Percentiles rank a stretch among this genome's conserved stretches.
These are phyloP conservation scores for Linderniella brevidens DNA, from an alignment of 257 asterid genomes.

Conservation along the genomic window DNA sequence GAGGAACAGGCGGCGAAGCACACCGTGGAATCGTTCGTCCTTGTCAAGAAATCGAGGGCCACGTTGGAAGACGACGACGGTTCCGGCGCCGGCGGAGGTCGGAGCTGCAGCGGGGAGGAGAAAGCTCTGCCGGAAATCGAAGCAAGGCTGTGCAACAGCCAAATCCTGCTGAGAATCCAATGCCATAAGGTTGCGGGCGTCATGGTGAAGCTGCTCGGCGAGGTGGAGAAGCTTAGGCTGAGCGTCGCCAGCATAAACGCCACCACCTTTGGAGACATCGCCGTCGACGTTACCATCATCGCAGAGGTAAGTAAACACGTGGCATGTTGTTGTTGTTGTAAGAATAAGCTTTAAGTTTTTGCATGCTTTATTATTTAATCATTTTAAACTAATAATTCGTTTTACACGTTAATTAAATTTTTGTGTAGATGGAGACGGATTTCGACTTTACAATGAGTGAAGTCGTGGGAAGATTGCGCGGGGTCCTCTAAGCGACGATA, in stretches of 20 bases:
- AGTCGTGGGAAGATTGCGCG: not conserved
- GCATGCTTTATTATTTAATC: not conserved
- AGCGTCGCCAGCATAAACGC: not conserved
- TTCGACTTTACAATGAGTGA: not conserved
- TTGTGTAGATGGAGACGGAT: constrained; percentile 2
- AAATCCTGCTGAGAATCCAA: not conserved
- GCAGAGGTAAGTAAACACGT: constrained; percentile 1
- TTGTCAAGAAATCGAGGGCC: constrained; percentile 5
- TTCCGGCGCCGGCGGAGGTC: not conserved
- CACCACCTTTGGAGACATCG: not conserved
- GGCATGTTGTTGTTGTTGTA: not conserved
- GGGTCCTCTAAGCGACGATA: not conserved
- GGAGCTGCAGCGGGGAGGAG: not conserved
- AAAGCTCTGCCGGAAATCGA: constrained; percentile 2
- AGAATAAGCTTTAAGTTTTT: not conserved
- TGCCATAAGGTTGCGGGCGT: not conserved
- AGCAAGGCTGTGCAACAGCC: not conserved
- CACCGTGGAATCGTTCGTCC: constrained; percentile 11
- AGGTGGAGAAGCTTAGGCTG: constrained; percentile 4
- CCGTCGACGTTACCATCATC: not conserved
- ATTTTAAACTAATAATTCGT: not conserved
- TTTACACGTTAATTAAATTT: too few relatives aligned
- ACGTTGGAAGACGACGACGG: constrained; percentile 2
- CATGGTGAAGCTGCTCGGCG: not conserved
- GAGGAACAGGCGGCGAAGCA: constrained; percentile 9